Conservation (phyloP, 768 basidiomycete species). For the Tulasnella sp. region DNA sequence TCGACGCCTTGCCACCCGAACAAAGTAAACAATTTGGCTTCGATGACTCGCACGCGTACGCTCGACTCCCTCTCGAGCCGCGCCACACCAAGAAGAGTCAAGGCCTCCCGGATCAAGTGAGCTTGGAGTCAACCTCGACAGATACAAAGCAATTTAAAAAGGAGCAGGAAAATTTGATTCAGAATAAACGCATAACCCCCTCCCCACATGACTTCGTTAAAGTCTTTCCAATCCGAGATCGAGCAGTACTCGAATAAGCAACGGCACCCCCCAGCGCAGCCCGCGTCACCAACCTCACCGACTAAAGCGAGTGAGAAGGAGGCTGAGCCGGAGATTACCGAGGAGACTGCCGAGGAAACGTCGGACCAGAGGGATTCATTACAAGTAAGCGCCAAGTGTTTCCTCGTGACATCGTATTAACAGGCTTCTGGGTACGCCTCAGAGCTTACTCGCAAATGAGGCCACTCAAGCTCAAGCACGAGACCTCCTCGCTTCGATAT, state of each 20-base stretch:
- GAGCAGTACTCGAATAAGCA: slow-evolving; percentile 2
- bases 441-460: slow-evolving; percentile 5
- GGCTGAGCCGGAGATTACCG: not conserved
- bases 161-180: not conserved
- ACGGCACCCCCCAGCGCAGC: not conserved
- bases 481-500: slow-evolving; percentile 54
- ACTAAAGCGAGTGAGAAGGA: not conserved
- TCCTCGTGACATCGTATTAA: no score
- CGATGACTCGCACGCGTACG: not conserved
- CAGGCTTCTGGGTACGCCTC: not conserved
- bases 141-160: not conserved
- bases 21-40: not conserved
- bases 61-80: not conserved
- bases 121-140: not conserved
- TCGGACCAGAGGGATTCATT: not conserved
- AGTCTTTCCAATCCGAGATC: slow-evolving; percentile 16
- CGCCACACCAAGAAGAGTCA: not conserved
- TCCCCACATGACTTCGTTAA: slow-evolving; percentile 8
- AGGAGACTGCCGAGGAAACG: not conserved
- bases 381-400: not conserved
- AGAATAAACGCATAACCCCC: not conserved
- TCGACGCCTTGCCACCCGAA: not conserved
- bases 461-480: slow-evolving; percentile 37
- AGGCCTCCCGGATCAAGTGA: not conserved
- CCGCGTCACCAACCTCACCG: not conserved